Evolutionary conservation across 257 asterid genomes (phyloP).

Genomic region (Solanum microdontum): DNA sequence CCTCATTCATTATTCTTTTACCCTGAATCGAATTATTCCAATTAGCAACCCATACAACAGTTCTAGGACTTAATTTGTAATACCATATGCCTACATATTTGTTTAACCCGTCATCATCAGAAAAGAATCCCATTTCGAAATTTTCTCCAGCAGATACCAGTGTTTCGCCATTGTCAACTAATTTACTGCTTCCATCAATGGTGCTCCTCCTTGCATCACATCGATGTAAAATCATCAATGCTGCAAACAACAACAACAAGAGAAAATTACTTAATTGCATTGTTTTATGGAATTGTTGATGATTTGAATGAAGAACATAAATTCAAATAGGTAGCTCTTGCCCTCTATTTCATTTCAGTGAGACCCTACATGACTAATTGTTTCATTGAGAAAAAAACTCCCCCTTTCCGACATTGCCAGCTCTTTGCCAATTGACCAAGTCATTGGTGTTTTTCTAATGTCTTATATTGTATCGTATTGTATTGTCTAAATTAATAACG

Average conservation of each 20-base stretch:
- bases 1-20: neutral
- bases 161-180: slow-evolving; percentile 3
- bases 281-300: neutral
- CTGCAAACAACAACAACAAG: neutral
- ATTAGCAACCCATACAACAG: slow-evolving; percentile 44
- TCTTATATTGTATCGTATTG: too few species aligned
- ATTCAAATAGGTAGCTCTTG: neutral
- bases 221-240: neutral
- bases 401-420: neutral
- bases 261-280: neutral
- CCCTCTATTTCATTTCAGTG: neutral
- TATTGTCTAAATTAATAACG: too few species aligned
- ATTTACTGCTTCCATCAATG: neutral
- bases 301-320: neutral
- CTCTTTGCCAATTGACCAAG: neutral
- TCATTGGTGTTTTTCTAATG: neutral
- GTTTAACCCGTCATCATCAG: neutral
- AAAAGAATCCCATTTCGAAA: slow-evolving; percentile 37
- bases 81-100: slow-evolving; percentile 44
- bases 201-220: slow-evolving; percentile 28
- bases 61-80: neutral
- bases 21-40: neutral
- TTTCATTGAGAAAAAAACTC: neutral
- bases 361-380: neutral
- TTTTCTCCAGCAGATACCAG: slow-evolving; percentile 23